These are phyloP conservation scores for Rutstroemia sp. DNA, from an alignment of 2,329 filamentous ascomycete species.

Conservation along the genomic window DNA sequence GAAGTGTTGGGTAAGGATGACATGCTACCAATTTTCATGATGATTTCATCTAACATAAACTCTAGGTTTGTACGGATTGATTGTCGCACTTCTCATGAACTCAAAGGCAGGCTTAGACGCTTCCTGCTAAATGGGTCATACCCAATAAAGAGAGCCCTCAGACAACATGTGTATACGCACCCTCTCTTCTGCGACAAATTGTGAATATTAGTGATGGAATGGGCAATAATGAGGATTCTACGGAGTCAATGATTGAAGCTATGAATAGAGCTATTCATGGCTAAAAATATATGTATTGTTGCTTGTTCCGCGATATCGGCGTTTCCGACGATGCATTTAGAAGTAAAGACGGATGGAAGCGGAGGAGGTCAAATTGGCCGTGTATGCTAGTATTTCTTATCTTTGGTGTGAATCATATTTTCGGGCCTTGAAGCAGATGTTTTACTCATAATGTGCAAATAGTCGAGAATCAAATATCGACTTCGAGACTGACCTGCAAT, in stretches of 20 bases:
- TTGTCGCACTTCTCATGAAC: constrained; percentile 99
- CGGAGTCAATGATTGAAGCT: constrained; percentile 16
- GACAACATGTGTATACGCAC: constrained; percentile 23
- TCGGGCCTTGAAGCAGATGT: constrained; percentile 8
- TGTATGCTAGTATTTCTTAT: constrained; percentile 30
- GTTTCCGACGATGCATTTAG: constrained; percentile 30
- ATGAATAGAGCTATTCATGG: constrained; percentile 16
- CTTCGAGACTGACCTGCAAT: no score
- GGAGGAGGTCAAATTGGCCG: constrained; percentile 23
- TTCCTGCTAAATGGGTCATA: constrained; percentile 43
- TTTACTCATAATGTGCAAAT: background rate
- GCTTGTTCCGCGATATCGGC: constrained; percentile 24
- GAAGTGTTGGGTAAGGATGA: constrained; percentile 64
- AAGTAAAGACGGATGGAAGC: constrained; percentile 24
- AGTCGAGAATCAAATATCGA: background rate
- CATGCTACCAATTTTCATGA: constrained; percentile 6
- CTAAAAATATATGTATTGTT: constrained; percentile 28
- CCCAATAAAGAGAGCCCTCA: constrained; percentile 20
- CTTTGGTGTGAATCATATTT: constrained; percentile 23
- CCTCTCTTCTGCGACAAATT: constrained; percentile 20
- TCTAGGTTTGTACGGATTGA: constrained; percentile 93
- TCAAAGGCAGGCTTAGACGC: constrained; percentile 69
- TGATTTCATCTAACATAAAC: constrained; percentile 20
- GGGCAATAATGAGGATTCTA: constrained; percentile 22
- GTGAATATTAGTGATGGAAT: constrained; percentile 23